Base-by-base conservation (phyloP, 768 basidiomycete species). In the Pleurotus ostreatus region DNA sequence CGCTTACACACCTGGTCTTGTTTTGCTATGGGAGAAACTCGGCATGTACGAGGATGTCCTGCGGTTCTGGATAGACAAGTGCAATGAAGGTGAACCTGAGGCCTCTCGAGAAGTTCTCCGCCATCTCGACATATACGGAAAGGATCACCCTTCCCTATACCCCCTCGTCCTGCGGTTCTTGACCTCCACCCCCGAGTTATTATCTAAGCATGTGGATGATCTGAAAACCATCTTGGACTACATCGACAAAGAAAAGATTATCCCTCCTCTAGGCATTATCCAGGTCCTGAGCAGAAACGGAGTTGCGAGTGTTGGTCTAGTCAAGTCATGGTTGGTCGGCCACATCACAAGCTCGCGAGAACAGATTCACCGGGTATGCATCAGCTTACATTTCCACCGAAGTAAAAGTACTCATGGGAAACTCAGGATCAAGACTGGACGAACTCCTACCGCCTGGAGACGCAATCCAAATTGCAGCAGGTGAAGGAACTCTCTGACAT, bases 21-120 rank as follows among this genome's bases (percentile, higher is more conserved):
- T 98, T 2, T 71, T 91, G 4, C 77, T 98, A 2, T 98, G 94
- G 92, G 97, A 97, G 72, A 85, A 82, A 59, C 77, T 94, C 74
- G 94, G 90, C 5, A 95, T 97, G 96, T 92, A 93, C 67, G 96
- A 98, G 63, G 95, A 97, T 61, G 86, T 98, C 46, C 66, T 98
- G 26, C 81, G 94, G 20, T 97, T 92, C 74, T 94, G 89, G 88
- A 95, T 96, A 82, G 89, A 91, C 57, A 78, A 78, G 58, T 78
- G 88, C 55, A 70, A 66, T 15, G 74, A 75, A 38, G 78, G 71
- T 11, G 59, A 66, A 5, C 65, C 72, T 0, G 66, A 59, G 13
- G 78, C 79, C 15, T 78, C 79, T 1, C 71, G 63, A 6, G 78
- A 88, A 62, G 89, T 96, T 2, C 73, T 97, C n/a, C 70, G 76